These are phyloP conservation scores for Cryptococcus hybrid DNA, from an alignment of 1,284 basidiomycete species.

Conservation along the genomic window DNA sequence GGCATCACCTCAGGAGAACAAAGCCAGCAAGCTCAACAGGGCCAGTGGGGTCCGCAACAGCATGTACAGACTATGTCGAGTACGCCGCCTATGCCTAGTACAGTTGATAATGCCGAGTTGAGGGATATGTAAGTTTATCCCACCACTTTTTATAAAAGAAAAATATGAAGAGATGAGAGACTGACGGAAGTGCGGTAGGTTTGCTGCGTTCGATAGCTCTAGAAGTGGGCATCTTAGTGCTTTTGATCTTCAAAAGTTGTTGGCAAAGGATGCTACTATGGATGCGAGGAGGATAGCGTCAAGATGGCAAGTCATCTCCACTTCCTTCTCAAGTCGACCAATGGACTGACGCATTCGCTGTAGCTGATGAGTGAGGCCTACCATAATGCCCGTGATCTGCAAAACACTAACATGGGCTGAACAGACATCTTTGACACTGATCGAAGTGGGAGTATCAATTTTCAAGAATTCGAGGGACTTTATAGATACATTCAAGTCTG, in stretches of 20 bases:
- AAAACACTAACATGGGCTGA: not conserved
- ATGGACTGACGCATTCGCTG: conserved; percentile 1
- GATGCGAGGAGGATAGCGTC: conserved; percentile 50
- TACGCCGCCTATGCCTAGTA: conserved; percentile 12
- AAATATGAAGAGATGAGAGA: not conserved
- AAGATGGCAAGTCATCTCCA: conserved; percentile 45
- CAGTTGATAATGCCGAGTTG: conserved; percentile 31
- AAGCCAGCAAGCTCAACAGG: conserved; percentile 9
- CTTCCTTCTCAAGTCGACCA: not conserved
- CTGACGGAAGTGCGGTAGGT: conserved; percentile 20
- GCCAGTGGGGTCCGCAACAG: conserved; percentile 12
- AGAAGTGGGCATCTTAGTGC: conserved; percentile 43
- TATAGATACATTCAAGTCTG: conserved; percentile 49
- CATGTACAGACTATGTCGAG: conserved; percentile 14
- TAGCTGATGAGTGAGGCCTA: conserved; percentile 37
- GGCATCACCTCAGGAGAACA: conserved; percentile 9
- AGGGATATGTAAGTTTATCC: conserved; percentile 29
- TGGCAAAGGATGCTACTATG: conserved; percentile 48
- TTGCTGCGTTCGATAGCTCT: conserved; percentile 43
- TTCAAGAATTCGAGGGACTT: conserved; percentile 50
- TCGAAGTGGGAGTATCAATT: conserved; percentile 48
- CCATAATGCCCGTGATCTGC: not conserved
- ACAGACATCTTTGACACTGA: conserved; percentile 51
- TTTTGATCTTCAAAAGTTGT: conserved; percentile 43
- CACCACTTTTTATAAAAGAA: not conserved